Evolutionary conservation across 331 rosid species (phyloP).

Genomic region (Malus hybrid): DNA sequence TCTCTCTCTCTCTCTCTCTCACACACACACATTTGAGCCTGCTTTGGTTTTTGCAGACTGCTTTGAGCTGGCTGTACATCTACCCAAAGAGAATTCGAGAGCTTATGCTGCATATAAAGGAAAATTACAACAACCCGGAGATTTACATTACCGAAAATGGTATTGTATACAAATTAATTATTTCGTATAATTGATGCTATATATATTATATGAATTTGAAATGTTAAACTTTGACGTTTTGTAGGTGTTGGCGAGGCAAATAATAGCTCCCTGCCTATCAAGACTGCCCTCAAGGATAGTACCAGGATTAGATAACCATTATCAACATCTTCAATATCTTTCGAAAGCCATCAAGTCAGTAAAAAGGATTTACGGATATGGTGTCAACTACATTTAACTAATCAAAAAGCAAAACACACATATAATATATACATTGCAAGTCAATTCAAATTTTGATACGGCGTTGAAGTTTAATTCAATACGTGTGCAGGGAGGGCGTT

Average conservation of each 20-base stretch:
- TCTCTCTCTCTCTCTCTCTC: no score
- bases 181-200: neutral
- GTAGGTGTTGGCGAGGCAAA: conserved; percentile 43
- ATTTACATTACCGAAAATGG: conserved; percentile 46
- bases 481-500: conserved; percentile 11
- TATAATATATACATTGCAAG: neutral
- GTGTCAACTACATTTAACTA: no score
- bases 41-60: conserved; percentile 36
- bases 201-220: neutral
- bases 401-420: neutral
- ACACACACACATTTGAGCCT: no score
- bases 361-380: neutral
- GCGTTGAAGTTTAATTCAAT: neutral
- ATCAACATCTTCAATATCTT: conserved; percentile 41
- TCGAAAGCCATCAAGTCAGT: conserved; percentile 49
- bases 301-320: conserved; percentile 42
- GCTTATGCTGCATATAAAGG: conserved; percentile 34
- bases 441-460: no score
- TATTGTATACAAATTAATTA: neutral
- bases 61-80: conserved; percentile 51
- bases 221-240: neutral
- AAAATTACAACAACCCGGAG: conserved; percentile 41
- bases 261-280: conserved; percentile 27
- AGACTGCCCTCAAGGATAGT: conserved; percentile 34
- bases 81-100: conserved; percentile 56